A percentile compares a stretch with the other conserved stretches of the same genome.
Conservation (phyloP, 192 early-diverging fungal species). For the Gryganskiella cystojenkinii region DNA sequence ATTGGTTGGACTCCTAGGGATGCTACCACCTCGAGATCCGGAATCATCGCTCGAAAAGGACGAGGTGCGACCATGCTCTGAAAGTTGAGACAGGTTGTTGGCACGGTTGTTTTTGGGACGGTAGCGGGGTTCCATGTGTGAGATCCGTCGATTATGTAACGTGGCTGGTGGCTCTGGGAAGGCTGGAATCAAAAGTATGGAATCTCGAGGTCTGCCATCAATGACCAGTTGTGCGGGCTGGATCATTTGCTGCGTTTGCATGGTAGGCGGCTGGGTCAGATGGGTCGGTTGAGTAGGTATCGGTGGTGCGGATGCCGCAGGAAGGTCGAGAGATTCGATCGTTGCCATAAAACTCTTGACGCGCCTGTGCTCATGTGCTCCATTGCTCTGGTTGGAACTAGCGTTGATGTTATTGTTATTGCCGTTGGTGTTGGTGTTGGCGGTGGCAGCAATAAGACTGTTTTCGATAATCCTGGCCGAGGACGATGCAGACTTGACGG, state of each 20-base stretch:
- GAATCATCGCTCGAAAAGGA: conserved; percentile 34
- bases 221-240: too few species aligned
- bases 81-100: not conserved
- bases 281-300: not conserved
- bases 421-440: not conserved
- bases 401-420: not conserved
- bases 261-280: not conserved
- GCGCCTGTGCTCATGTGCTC: too few species aligned
- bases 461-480: conserved; percentile 2
- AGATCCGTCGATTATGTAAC: conserved; percentile 44
- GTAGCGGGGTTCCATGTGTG: conserved; percentile 26
- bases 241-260: too few species aligned
- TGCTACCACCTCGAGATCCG: not conserved
- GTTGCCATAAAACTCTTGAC: too few species aligned
- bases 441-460: not conserved
- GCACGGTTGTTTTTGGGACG: conserved; percentile 1
- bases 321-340: too few species aligned
- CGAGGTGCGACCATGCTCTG: conserved; percentile 6
- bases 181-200: conserved; percentile 22
- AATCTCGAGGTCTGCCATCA: conserved; percentile 2
- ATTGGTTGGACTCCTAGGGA: not conserved
- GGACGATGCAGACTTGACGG: not conserved
- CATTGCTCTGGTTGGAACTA: not conserved
- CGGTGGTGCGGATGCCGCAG: not conserved
- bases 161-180: conserved; percentile 47